phyloP scores from a whole-genome alignment of 202 grass and related monocot species.

The Cymbopogon flexuosus region DNA sequence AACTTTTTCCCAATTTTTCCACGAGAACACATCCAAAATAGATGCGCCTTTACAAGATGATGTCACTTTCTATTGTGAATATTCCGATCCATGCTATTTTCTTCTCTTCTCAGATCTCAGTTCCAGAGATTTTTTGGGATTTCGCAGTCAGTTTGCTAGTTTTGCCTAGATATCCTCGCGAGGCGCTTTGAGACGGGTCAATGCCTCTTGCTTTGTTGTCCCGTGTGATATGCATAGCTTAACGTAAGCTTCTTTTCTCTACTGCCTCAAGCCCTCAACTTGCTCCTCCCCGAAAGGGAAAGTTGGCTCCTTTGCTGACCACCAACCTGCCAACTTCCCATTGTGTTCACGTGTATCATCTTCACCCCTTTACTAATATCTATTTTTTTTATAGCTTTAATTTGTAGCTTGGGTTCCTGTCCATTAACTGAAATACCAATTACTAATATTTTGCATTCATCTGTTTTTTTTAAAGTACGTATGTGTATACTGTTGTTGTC shows the following conservation, averaged over 20 bases:
- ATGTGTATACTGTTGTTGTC: not conserved
- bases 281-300: constrained; percentile 49
- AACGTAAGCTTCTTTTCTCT: constrained; percentile 47
- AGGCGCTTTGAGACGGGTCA: constrained; percentile 4
- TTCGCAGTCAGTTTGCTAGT: constrained; percentile 1
- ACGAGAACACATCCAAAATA: not conserved
- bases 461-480: not conserved
- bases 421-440: constrained; percentile 14
- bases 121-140: not conserved
- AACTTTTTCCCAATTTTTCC: not conserved
- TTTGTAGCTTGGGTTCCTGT: constrained; percentile 34
- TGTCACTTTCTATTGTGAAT: not conserved
- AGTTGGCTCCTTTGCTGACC: constrained; percentile 44
- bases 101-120: not conserved
- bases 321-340: constrained; percentile 34
- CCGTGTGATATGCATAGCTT: constrained; percentile 14
- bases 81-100: not conserved
- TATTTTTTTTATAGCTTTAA: not conserved
- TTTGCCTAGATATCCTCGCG: constrained; percentile 4
- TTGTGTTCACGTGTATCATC: constrained; percentile 46
- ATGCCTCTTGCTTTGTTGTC: constrained; percentile 4
- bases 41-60: constrained; percentile 1
- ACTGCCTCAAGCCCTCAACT: constrained; percentile 18
- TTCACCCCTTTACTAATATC: not conserved
- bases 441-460: not conserved